Percentiles rank a stretch among this genome's conserved stretches.
phyloP scores from a whole-genome alignment of 805 yeast genomes.

The Metschnikowia koreensis region DNA sequence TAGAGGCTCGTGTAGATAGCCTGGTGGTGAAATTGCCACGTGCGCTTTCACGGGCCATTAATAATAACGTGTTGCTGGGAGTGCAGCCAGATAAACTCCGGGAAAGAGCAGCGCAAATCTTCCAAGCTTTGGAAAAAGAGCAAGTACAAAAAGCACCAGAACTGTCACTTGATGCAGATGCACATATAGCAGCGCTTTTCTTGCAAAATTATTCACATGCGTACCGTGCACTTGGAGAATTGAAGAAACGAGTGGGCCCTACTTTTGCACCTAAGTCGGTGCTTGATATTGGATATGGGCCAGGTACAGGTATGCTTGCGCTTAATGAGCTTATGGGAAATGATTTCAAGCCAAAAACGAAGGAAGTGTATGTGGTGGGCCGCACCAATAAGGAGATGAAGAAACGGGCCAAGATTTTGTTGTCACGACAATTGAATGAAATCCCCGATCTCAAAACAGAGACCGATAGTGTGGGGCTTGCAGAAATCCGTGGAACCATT shows the following conservation, averaged over 20 bases:
- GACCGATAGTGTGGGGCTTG: too few relatives aligned
- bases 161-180: conserved; percentile 58
- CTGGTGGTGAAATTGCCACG: conserved; percentile 55
- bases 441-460: conserved; percentile 5
- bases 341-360: conserved; percentile 55
- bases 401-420: conserved; percentile 70
- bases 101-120: conserved; percentile 57
- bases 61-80: conserved; percentile 59
- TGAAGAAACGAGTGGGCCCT: conserved; percentile 52
- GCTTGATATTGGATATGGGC: conserved; percentile 84
- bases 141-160: conserved; percentile 52
- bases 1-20: conserved; percentile 54
- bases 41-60: conserved; percentile 54
- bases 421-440: conserved; percentile 66
- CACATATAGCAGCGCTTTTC: conserved; percentile 77
- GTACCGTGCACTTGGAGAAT: conserved; percentile 63
- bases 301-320: conserved; percentile 88
- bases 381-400: conserved; percentile 60
- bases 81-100: conserved; percentile 64
- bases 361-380: conserved; percentile 74
- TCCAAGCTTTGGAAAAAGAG: conserved; percentile 48
- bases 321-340: conserved; percentile 78
- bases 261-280: conserved; percentile 64
- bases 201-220: conserved; percentile 76
- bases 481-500: too few relatives aligned